Base-by-base conservation (phyloP, 805 yeast species). In the Candida bentonensis region DNA sequence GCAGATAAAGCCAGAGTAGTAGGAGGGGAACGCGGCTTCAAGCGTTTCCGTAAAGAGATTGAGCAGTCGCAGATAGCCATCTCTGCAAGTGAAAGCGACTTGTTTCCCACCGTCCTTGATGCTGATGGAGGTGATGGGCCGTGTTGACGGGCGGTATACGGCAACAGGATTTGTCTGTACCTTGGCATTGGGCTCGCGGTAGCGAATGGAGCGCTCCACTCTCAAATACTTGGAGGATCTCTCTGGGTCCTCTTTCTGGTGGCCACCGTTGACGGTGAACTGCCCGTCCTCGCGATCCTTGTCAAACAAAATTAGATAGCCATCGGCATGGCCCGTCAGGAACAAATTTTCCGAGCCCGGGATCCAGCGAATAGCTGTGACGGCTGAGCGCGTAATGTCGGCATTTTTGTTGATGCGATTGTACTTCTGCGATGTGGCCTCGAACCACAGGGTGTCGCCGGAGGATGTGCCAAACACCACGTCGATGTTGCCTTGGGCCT, bases 401-500 rank as follows among this genome's bases (percentile, higher is more conserved):
- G 74, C 76, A 46, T 64, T 62, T 50, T 74, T 75, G 56, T 76
- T 76, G 59, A 74, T 60, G 36, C 79, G 65, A 22, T 71, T 56
- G 56, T 73, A 75, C 45, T 67, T 67, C 57, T 65, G 63, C 33
- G 67, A 61, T 22, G 65, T 59, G 7, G 79, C 71, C 49, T 79
- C 82, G 27, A 78, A 48, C 70, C 85, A 69, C 3, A 81, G 49
- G 2, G 82, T 58, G 51, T 78, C 85, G n/a, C 89, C 86, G 1
- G 77, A 62, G 17, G 79, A 73, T 49, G 77, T 71, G 1, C 89
- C 92, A 17, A 79, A 49, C 2, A 76, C 60, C 4, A 78, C 64
- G 43, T 78, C 78, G 4, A 81, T 46, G 39, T 60, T 60, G 25
- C 51, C 51, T 21, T 54, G 42, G 22, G 60, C 47, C 30, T 50